Conservation (phyloP, 2,329 filamentous ascomycete species). For the Neofusicoccum ribis region DNA sequence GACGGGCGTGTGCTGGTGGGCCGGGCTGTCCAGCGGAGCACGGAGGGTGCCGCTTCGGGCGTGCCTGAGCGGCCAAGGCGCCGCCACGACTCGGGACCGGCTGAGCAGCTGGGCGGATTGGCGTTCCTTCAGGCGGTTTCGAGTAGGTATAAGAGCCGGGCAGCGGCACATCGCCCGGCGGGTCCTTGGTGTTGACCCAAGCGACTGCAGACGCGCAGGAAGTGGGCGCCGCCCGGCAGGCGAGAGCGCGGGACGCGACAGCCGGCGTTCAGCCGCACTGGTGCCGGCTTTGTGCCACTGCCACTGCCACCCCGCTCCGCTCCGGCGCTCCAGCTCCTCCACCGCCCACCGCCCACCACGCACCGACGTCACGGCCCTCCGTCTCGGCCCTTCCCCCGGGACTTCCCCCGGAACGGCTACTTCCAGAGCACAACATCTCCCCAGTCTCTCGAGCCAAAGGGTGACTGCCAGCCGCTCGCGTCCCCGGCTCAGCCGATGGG, state of each 20-base stretch:
- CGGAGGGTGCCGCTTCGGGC: constrained; percentile 5
- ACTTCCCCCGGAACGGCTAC: too few relatives aligned
- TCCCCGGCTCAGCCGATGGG: not conserved
- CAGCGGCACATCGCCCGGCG: not conserved
- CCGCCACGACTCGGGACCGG: not conserved
- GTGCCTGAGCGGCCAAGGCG: not conserved
- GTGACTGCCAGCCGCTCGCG: not conserved
- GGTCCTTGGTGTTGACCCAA: not conserved
- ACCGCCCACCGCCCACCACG: not conserved
- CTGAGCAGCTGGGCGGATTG: not conserved
- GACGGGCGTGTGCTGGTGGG: not conserved
- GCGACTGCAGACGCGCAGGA: not conserved
- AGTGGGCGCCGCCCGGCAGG: not conserved
- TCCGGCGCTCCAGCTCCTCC: constrained; percentile 10
- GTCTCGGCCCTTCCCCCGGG: not conserved
- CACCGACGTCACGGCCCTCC: not conserved
- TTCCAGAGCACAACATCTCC: not conserved
- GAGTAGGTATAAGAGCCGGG: not conserved
- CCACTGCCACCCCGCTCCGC: not conserved
- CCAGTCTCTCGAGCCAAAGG: not conserved
- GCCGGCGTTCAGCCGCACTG: not conserved
- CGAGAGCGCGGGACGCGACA: not conserved
- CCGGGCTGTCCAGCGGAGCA: not conserved
- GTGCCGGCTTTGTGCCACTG: not conserved
- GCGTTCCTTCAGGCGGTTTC: not conserved